Percentiles rank a stretch among this genome's conserved stretches.
Conservation (phyloP, 345 rosid genomes). For the Eucalyptus curtisii region DNA sequence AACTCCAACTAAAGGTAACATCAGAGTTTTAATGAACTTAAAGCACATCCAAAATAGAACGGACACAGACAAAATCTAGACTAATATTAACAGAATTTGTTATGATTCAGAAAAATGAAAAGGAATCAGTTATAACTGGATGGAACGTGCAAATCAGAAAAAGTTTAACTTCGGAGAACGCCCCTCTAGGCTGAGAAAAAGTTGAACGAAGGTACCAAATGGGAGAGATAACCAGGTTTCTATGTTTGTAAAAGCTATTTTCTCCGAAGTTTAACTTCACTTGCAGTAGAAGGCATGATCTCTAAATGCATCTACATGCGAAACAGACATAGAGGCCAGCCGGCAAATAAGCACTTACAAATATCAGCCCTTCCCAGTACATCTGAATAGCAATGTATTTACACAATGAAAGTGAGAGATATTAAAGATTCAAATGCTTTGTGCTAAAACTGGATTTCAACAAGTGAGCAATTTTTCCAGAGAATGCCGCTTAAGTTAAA, state of each 20-base stretch:
- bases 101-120: neutral
- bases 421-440: neutral
- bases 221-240: neutral
- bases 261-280: neutral
- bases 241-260: neutral
- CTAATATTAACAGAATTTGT: neutral
- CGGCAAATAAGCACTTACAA: neutral
- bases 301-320: neutral
- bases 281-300: neutral
- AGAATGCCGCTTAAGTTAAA: neutral
- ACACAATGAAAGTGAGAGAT: neutral
- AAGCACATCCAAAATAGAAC: neutral
- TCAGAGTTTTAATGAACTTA: neutral
- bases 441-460: neutral
- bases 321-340: neutral
- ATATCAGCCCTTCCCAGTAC: neutral
- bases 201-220: neutral
- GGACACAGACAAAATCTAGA: neutral
- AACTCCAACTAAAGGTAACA: neutral
- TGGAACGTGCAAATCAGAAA: neutral
- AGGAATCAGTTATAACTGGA: neutral
- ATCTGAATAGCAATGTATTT: neutral
- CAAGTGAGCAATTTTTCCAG: neutral
- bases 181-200: neutral
- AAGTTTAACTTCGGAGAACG: neutral